Percentiles rank a stretch among this genome's conserved stretches.
These are phyloP conservation scores for Aspergillus sparsus DNA, from an alignment of 495 filamentous ascomycete species.

Conservation along the genomic window DNA sequence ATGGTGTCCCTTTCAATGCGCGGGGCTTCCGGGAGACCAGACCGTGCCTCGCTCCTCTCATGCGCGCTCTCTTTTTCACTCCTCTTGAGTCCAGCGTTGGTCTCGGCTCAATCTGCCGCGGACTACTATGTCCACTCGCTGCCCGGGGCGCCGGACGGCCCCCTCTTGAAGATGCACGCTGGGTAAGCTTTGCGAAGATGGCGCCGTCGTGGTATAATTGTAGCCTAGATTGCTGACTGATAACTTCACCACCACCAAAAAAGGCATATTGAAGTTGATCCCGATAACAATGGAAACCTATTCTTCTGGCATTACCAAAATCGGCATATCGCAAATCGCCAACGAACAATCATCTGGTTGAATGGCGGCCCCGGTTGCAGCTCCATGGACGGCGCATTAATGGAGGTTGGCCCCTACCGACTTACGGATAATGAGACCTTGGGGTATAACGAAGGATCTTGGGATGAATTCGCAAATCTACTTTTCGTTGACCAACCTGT, in stretches of 20 bases:
- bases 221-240: conserved; percentile 29
- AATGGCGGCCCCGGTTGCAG: conserved; percentile 97
- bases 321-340: conserved; percentile 86
- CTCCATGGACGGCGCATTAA: conserved; percentile 93
- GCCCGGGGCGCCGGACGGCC: conserved; percentile 80
- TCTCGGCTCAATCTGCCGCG: conserved; percentile 60
- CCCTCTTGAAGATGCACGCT: conserved; percentile 94
- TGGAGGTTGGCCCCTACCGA: conserved; percentile 96
- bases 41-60: conserved; percentile 15
- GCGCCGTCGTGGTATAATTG: neutral
- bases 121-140: conserved; percentile 88
- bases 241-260: conserved; percentile 9
- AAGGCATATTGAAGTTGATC: conserved; percentile 88
- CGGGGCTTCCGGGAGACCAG: conserved; percentile 20
- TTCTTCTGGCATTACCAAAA: conserved; percentile 99
- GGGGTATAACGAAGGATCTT: conserved; percentile 83
- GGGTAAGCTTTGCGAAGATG: conserved; percentile 61
- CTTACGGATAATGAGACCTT: conserved; percentile 74
- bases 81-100: conserved; percentile 26
- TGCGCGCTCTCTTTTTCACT: conserved; percentile 33
- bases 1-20: conserved; percentile 29
- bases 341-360: conserved; percentile 93
- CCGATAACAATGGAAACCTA: conserved; percentile 81
- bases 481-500: conserved; percentile 97
- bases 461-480: conserved; percentile 96